Base-by-base conservation (phyloP, 2,329 filamentous ascomycete genomes). In the Talaromyces sp. region DNA sequence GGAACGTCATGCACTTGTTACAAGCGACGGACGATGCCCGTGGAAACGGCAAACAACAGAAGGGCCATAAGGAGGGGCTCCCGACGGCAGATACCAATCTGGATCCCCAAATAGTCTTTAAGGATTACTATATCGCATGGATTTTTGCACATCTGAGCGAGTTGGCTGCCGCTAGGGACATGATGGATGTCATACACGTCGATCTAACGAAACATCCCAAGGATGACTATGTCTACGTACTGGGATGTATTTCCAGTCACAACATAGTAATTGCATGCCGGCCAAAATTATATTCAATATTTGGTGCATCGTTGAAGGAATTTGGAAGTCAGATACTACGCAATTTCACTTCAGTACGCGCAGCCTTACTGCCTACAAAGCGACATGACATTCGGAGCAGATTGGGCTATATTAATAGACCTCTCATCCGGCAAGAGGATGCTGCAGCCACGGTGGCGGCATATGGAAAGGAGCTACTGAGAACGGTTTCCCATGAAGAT, bases 361-460 rank as follows among this genome's bases (percentile, higher is more conserved):
- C 27, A 2, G 49, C 49, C 11, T 6, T 53, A 27, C 17, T 29
- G 22, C 49, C 19, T n/a, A 47, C n/a, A 3, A 11, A 27, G 36
- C n/a, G 19, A 11, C 22, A 29, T 19, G 58, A 31, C 22, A 31
- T 25, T 60, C 22, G 64, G 13, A 67, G 65, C 1, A 68, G 68
- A 10, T 67, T 53, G 27, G 38, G 67, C 54, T 69, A 68, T 49
- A 61, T 45, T 13, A 65, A 68, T 56, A 59, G n/a, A n/a, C n/a
- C n/a, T n/a, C n/a, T n/a, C n/a, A n/a, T n/a, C n/a, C n/a, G n/a
- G 68, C 62, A 62, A n/a, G 15, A 51, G 36, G 56, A 67, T 58
- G 67, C 68, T 6, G 68, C 68, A 13, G 40, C 34, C 2, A 47
- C 43, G 2, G 63, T 67, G n/a, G 68, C 68, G 6, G 64, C 63